These are phyloP conservation scores for Ustilaginoidea virens DNA, from an alignment of 2,329 filamentous ascomycete species.

Conservation along the genomic window DNA sequence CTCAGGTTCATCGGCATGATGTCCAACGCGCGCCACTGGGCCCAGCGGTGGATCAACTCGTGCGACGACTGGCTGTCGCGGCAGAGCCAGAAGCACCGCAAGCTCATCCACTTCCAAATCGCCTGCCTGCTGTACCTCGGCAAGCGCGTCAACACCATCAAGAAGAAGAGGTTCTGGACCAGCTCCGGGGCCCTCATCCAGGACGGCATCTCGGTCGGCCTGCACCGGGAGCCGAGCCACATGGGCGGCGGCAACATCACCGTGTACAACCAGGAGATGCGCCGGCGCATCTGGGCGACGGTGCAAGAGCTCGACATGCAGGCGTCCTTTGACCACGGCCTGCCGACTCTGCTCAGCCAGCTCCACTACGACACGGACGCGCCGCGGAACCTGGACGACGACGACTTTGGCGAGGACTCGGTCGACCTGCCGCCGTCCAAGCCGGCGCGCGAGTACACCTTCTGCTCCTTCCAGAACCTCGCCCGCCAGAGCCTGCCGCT, in stretches of 20 bases:
- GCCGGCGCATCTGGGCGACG: slow-evolving; percentile 43
- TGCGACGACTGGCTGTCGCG: slow-evolving; percentile 36
- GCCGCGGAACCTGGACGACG: slow-evolving; percentile 42
- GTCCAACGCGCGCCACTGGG: slow-evolving; percentile 37
- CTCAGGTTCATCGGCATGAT: slow-evolving; percentile 42
- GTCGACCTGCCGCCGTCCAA: slow-evolving; percentile 34
- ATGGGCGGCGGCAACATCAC: slow-evolving; percentile 38
- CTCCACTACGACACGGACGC: slow-evolving; percentile 39
- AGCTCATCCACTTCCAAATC: slow-evolving; percentile 45
- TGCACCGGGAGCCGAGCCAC: slow-evolving; percentile 43
- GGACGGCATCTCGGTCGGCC: slow-evolving; percentile 40
- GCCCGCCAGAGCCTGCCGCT: slow-evolving; percentile 39
- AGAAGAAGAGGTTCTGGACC: slow-evolving; percentile 51
- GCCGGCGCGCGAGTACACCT: slow-evolving; percentile 37
- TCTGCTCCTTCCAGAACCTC: slow-evolving; percentile 42
- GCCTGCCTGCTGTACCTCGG: slow-evolving; percentile 43
- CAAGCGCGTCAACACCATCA: slow-evolving; percentile 46
- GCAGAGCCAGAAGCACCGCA: slow-evolving; percentile 46
- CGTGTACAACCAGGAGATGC: slow-evolving; percentile 47
- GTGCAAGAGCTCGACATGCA: slow-evolving; percentile 48
- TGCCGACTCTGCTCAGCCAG: slow-evolving; percentile 41
- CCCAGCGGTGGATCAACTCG: slow-evolving; percentile 39
- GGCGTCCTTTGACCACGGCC: slow-evolving; percentile 43
- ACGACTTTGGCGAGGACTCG: slow-evolving; percentile 39
- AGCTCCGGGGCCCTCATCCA: slow-evolving; percentile 39